These are phyloP conservation scores for Russula earlei DNA, from an alignment of 768 basidiomycete species.

Conservation along the genomic window DNA sequence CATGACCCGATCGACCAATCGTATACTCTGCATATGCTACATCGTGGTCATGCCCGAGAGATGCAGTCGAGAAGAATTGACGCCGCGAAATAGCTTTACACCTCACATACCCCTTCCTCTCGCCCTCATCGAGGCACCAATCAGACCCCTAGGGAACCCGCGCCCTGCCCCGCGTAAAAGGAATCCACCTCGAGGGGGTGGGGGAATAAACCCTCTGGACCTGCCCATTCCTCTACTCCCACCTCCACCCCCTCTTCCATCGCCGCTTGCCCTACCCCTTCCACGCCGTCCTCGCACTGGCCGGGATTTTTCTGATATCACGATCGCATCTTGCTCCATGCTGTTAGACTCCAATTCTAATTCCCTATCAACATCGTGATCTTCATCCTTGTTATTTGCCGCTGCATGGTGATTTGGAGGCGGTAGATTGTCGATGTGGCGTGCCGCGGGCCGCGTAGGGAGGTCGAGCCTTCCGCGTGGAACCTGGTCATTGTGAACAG, in stretches of 20 bases:
- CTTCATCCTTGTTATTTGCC: not conserved
- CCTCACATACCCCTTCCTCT: too few relatives aligned
- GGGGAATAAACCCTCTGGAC: conserved; percentile 5
- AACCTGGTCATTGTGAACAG: conserved; percentile 48
- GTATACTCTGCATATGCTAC: not conserved
- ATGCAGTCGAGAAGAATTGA: not conserved
- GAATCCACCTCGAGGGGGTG: conserved; percentile 14
- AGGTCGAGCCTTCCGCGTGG: conserved; percentile 39
- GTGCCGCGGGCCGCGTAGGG: conserved; percentile 15
- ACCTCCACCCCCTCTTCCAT: conserved; percentile 2
- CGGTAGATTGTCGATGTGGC: not conserved
- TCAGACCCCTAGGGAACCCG: not conserved
- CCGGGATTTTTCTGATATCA: not conserved
- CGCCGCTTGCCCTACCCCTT: conserved; percentile 4
- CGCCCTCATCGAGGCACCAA: not conserved
- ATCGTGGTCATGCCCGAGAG: not conserved
- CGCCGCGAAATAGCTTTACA: not conserved
- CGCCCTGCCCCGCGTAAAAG: conserved; percentile 6
- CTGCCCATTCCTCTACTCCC: not conserved
- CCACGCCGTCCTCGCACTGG: conserved; percentile 4
- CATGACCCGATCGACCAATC: not conserved
- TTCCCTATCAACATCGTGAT: not conserved
- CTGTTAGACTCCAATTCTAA: conserved; percentile 1
- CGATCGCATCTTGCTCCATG: not conserved
- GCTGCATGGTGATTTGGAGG: not conserved